Conservation (phyloP, 805 yeast species). For the Schwanniomyces pseudopolymorphus region DNA sequence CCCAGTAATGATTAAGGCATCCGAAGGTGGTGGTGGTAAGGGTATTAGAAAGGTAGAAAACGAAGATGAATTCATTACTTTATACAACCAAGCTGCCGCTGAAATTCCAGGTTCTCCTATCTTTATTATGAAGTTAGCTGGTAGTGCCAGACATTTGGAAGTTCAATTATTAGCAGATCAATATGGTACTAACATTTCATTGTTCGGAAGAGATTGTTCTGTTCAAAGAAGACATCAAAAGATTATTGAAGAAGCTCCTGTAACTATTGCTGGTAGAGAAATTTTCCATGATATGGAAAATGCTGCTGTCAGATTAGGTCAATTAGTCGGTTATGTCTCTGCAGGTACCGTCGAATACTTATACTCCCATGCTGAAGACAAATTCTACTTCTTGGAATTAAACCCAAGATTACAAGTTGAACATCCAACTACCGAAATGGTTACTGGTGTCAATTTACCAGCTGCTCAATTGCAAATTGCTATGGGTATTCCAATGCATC, state of each 20-base stretch:
- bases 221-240: constrained; percentile 99
- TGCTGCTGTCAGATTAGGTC: constrained; percentile 97
- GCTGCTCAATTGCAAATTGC: constrained; percentile 99
- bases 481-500: constrained; percentile 98
- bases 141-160: constrained; percentile 96
- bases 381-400: constrained; percentile 93
- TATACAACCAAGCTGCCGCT: constrained; percentile 91
- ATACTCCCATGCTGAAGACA: constrained; percentile 90
- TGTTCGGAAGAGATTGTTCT: constrained; percentile 98
- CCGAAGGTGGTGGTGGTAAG: constrained; percentile 99
- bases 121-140: constrained; percentile 96
- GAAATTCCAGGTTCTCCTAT: constrained; percentile 99
- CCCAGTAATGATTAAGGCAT: constrained; percentile 98
- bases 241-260: constrained; percentile 99
- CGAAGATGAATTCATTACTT: constrained; percentile 71
- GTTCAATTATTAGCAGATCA: constrained; percentile 98
- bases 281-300: constrained; percentile 91
- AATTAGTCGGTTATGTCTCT: constrained; percentile 95
- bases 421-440: constrained; percentile 99
- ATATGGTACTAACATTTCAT: constrained; percentile 94
- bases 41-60: constrained; percentile 96
- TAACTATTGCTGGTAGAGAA: constrained; percentile 82
- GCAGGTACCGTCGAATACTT: constrained; percentile 99
- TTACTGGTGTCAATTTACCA: constrained; percentile 95
- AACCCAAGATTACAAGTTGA: constrained; percentile 99